Evolutionary conservation across 306 rosid species (phyloP), one percentile per base, ranked within the genome.

Genomic region (Albizia julibrissin): DNA sequence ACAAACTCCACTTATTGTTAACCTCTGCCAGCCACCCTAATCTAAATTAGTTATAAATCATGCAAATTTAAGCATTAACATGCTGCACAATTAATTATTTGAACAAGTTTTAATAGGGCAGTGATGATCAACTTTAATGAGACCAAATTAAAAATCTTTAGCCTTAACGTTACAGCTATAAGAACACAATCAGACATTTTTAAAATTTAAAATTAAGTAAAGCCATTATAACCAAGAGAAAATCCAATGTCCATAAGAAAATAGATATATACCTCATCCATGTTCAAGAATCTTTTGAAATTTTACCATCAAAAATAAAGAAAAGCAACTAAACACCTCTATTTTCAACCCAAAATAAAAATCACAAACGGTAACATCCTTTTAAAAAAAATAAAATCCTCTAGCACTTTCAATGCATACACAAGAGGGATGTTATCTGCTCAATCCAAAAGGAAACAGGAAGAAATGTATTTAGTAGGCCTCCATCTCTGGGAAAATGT

Each of bases 401-500:
- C 77, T 33, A 65, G 64, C 43, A 76, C 77, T 54, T 49, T 16
- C 16, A 42, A 77, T 11, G 29, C 27, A 22, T 10, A 68, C 19
- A 42, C 31, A 10, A 26, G 34, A 8, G 0, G 21, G 19, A 22
- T 42, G 74, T 21, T 10, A 10, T 12, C 13, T 3, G 56, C 54
- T 70, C 56, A 70, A 75, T 70, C 81, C 69, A 39, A 37, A 69
- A 47, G 62, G 74, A 22, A 61, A 81, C 59, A 26, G 65, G 33
- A 44, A 58, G 47, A 68, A 27, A 42, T n/a, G 67, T 24, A 39
- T 67, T 15, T 21, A 24, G 33, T 29, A 33, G 21, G 34, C 29
- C 56, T 75, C 79, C 44, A 85, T 40, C 44, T 42, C 56, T 22
- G 39, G 21, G 59, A 65, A 83, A 72, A 76, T 79, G 47, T 69